phyloP scores from a whole-genome alignment of 139 green algal genomes.

The Penium margaritaceum region DNA sequence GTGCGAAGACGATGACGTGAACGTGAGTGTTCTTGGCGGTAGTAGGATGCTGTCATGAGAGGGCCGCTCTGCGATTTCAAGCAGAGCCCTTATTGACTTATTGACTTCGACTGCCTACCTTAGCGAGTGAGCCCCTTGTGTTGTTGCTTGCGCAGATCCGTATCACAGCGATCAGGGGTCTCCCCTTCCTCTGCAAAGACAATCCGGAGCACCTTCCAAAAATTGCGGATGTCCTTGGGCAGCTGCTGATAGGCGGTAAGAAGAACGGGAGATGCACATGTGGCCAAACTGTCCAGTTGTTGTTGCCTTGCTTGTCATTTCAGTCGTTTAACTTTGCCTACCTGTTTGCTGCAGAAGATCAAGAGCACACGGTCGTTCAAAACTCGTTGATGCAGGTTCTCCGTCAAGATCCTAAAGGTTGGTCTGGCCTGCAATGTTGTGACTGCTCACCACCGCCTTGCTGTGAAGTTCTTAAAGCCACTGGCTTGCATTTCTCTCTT shows the following conservation, averaged over 20 bases:
- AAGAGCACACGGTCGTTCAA: slow-evolving; percentile 40
- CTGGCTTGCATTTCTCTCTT: too few relatives aligned
- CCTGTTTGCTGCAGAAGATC: slow-evolving; percentile 16
- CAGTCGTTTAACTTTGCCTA: too few relatives aligned
- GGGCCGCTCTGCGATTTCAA: too few relatives aligned
- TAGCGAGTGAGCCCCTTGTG: too few relatives aligned
- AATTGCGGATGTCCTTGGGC: slow-evolving; percentile 41
- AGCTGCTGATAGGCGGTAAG: slow-evolving; percentile 41
- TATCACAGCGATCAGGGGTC: slow-evolving; percentile 39
- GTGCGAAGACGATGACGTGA: slow-evolving; percentile 47
- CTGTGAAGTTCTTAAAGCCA: too few relatives aligned
- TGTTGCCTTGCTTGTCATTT: not conserved
- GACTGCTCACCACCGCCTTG: too few relatives aligned
- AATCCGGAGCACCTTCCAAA: slow-evolving; percentile 40
- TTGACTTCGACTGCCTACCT: too few relatives aligned
- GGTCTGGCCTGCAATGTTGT: not conserved
- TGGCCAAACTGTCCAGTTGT: too few relatives aligned
- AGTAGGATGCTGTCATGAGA: too few relatives aligned
- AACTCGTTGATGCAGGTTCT: slow-evolving; percentile 44
- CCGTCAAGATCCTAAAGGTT: slow-evolving; percentile 34
- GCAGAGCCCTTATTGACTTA: too few relatives aligned
- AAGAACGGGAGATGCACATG: too few relatives aligned
- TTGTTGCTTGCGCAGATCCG: slow-evolving; percentile 40
- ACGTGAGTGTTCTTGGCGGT: too few relatives aligned
- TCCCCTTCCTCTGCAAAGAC: slow-evolving; percentile 44